Conservation (phyloP, 1,139 yeast species). For the Suhomyces atakaporum region DNA sequence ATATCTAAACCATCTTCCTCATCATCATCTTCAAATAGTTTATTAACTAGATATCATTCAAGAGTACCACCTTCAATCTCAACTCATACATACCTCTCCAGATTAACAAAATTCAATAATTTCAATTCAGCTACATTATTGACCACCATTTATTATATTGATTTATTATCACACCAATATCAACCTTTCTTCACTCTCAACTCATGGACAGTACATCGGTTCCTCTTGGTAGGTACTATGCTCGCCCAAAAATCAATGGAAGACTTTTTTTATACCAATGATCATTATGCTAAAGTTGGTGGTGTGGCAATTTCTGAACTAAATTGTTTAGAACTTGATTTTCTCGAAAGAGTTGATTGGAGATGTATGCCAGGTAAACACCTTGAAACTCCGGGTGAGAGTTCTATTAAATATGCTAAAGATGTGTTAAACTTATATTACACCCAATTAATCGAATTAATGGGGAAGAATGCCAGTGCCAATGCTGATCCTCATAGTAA, state of each 20-base stretch:
- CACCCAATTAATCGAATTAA: slow-evolving; percentile 58
- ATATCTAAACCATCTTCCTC: slow-evolving; percentile 28
- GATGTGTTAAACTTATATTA: slow-evolving; percentile 62
- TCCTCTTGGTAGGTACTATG: slow-evolving; percentile 85
- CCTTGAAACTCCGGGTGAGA: slow-evolving; percentile 17
- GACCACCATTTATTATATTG: slow-evolving; percentile 85
- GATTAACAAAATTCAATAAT: slow-evolving; percentile 82
- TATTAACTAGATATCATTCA: slow-evolving; percentile 87
- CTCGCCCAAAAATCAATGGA: slow-evolving; percentile 91
- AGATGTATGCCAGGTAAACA: slow-evolving; percentile 46
- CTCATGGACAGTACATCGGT: slow-evolving; percentile 91
- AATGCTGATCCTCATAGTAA: slow-evolving; percentile 7
- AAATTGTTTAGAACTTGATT: slow-evolving; percentile 86
- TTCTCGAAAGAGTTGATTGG: slow-evolving; percentile 79
- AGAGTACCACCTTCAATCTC: slow-evolving; percentile 90
- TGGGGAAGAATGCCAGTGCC: slow-evolving; percentile 45
- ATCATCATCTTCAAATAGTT: slow-evolving; percentile 22
- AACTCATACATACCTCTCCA: slow-evolving; percentile 69
- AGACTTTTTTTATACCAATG: slow-evolving; percentile 91
- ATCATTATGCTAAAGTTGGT: slow-evolving; percentile 94
- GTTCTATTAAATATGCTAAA: slow-evolving; percentile 36
- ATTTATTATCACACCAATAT: slow-evolving; percentile 74
- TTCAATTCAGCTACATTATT: slow-evolving; percentile 80
- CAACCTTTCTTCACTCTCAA: slow-evolving; percentile 78
- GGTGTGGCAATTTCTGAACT: slow-evolving; percentile 87